A percentile compares a stretch with the other conserved stretches of the same genome.
Conservation (phyloP, 2,329 filamentous ascomycete species). For the Nemania abortiva region DNA sequence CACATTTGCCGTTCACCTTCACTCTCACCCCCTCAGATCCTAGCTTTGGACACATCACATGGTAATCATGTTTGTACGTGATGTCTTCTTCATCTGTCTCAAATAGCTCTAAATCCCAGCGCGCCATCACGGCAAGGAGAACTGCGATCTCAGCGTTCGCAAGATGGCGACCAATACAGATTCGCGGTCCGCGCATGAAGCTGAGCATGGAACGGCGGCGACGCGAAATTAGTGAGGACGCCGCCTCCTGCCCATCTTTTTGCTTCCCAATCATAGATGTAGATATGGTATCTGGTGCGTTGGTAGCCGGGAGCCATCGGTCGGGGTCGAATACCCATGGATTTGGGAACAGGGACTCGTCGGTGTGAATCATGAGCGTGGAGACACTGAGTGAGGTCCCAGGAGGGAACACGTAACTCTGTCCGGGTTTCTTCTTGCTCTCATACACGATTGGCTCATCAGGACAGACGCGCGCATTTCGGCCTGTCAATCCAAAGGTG, state of each 20-base stretch:
- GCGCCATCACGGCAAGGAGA: slow-evolving; percentile 45
- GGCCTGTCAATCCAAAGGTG: slow-evolving; percentile 54
- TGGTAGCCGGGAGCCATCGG: slow-evolving; percentile 14
- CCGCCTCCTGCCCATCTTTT: neutral
- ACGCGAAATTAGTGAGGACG: slow-evolving; percentile 4
- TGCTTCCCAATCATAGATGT: neutral
- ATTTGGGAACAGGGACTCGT: slow-evolving; percentile 25
- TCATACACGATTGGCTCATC: slow-evolving; percentile 41
- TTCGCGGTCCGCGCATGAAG: slow-evolving; percentile 51
- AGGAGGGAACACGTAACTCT: slow-evolving; percentile 43
- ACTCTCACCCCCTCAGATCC: slow-evolving; percentile 40
- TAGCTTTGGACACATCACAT: slow-evolving; percentile 38
- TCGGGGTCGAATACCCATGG: slow-evolving; percentile 28
- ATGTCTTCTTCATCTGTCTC: slow-evolving; percentile 48
- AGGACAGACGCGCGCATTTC: slow-evolving; percentile 50
- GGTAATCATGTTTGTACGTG: slow-evolving; percentile 40
- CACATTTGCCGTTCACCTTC: slow-evolving; percentile 24
- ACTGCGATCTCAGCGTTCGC: slow-evolving; percentile 51
- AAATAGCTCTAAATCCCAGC: slow-evolving; percentile 49
- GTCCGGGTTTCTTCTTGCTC: slow-evolving; percentile 34
- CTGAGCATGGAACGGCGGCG: slow-evolving; percentile 28
- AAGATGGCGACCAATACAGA: slow-evolving; percentile 57
- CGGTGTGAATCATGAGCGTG: slow-evolving; percentile 30
- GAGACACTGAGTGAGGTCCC: slow-evolving; percentile 35
- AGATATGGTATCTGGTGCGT: neutral